phyloP scores from a whole-genome alignment of 2,329 filamentous ascomycete species.

The Pestalotiopsis sp. region DNA sequence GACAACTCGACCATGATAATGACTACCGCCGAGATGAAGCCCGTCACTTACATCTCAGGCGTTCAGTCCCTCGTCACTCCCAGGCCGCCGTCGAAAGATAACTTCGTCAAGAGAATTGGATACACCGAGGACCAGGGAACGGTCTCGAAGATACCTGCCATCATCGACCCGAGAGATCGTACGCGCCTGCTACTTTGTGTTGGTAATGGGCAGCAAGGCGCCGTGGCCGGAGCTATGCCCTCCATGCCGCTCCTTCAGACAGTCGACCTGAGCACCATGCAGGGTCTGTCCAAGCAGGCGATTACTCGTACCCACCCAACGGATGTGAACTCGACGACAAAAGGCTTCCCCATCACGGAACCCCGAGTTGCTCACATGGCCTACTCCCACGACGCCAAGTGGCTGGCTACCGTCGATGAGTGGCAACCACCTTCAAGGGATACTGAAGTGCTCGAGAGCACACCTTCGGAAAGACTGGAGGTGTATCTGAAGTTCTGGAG shows the following conservation, averaged over 20 bases:
- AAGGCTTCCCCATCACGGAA: conserved; percentile 71
- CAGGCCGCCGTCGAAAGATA: conserved; percentile 51
- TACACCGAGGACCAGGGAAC: conserved; percentile 43
- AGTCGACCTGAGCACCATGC: conserved; percentile 79
- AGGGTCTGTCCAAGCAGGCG: conserved; percentile 83
- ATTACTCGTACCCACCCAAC: conserved; percentile 87
- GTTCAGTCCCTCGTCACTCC: conserved; percentile 68
- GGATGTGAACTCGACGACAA: conserved; percentile 73
- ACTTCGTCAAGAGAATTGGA: conserved; percentile 55
- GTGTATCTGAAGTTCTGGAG: conserved; percentile 91
- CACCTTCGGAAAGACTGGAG: conserved; percentile 60
- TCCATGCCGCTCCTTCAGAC: conserved; percentile 72
- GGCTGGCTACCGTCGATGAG: conserved; percentile 90
- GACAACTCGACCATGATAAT: conserved; percentile 92
- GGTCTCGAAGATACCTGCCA: conserved; percentile 55
- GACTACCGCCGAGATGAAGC: conserved; percentile 85
- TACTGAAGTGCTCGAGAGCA: conserved; percentile 55
- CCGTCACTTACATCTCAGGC: conserved; percentile 81
- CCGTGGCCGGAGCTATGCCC: conserved; percentile 49
- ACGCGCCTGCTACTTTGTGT: conserved; percentile 71
- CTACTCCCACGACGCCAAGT: conserved; percentile 79
- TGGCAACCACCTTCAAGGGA: conserved; percentile 79
- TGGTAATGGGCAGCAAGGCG: conserved; percentile 60
- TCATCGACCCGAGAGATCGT: conserved; percentile 62
- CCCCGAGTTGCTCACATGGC: conserved; percentile 76